Evolutionary conservation across 2,329 filamentous ascomycete species (phyloP), one percentile per base, ranked within the genome.

Genomic region (Fusarium agapanthi): DNA sequence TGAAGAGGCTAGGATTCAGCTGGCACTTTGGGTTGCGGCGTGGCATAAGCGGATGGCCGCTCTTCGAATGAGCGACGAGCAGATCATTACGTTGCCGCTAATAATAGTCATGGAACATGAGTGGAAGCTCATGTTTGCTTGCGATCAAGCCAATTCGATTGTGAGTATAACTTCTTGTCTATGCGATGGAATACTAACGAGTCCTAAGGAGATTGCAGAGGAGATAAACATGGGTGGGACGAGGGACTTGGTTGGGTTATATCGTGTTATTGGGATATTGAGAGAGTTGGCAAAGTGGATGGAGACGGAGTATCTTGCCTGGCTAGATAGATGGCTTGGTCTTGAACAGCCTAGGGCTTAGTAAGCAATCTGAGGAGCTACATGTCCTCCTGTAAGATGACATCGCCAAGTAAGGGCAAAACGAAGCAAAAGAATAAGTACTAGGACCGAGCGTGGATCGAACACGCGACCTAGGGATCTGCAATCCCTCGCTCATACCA

Each of bases 401-500:
- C 16, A 43, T 41, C 20, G 9, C n/a, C 24, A 45, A 28, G 44
- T 20, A 55, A 69, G 26, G 7, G 24, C 9, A 34, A 57, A 38
- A 43, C 24, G 20, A 40, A 2, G 37, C 47, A 73, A 73, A 72
- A 73, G 6, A 26, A 24, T 3, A 40, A 11, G 3, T 16, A 13
- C 43, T 14, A 73, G 71, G 71, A 73, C 71, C 71, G 71, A 73
- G 71, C 71, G 71, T 73, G 71, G 71, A 73, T 73, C 71, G 71
- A 73, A 73, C 71, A 73, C 71, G 71, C 71, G 71, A 73, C 71
- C 71, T 73, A 73, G 71, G 71, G 71, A 73, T 73, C 71, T 73
- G 71, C 71, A 73, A 73, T 73, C 71, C 71, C 71, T 73, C 71
- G 71, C 71, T 73, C 71, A 37, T 73, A 73, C 71, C 71, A 73